Evolutionary conservation across 768 basidiomycete genomes (phyloP).

Genomic region (Leccinum variicolor): DNA sequence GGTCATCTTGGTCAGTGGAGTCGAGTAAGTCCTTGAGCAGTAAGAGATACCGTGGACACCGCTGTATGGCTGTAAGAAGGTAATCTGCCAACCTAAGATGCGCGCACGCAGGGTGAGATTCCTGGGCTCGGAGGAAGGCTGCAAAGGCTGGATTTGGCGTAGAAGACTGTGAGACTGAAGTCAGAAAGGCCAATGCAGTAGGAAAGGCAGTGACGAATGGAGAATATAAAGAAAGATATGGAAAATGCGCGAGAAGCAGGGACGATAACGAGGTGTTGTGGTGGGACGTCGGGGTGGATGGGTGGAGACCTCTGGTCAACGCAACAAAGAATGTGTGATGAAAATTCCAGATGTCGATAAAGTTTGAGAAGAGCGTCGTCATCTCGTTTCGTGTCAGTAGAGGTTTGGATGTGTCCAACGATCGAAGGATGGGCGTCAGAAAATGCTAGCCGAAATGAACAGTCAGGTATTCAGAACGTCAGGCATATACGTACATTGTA

Average conservation of each 20-base stretch:
- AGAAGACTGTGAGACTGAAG: slow-evolving; percentile 47
- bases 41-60: slow-evolving; percentile 83
- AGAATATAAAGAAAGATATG: slow-evolving; percentile 83
- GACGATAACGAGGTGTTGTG: slow-evolving; percentile 48
- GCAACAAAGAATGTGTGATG: slow-evolving; percentile 72
- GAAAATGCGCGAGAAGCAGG: slow-evolving; percentile 76
- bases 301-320: slow-evolving; percentile 43
- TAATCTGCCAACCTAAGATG: slow-evolving; percentile 80
- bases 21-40: slow-evolving; percentile 76
- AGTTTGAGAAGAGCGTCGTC: slow-evolving; percentile 79
- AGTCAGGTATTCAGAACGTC: not conserved
- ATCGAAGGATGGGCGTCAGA: slow-evolving; percentile 71
- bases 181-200: slow-evolving; percentile 55
- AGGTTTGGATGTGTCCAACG: slow-evolving; percentile 65
- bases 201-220: slow-evolving; percentile 83
- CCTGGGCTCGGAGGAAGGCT: slow-evolving; percentile 58
- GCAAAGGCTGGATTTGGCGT: slow-evolving; percentile 50
- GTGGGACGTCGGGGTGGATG: slow-evolving; percentile 10
- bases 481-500: slow-evolving; percentile 56
- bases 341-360: slow-evolving; percentile 89
- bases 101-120: slow-evolving; percentile 66
- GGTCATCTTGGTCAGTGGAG: slow-evolving; percentile 61
- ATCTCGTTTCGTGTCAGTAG: slow-evolving; percentile 68
- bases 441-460: slow-evolving; percentile 57
- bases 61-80: slow-evolving; percentile 83